Evolutionary conservation across 805 yeast genomes (phyloP), one percentile per base, ranked within the genome.

Genomic region (Nakazawaea ambrosiae): DNA sequence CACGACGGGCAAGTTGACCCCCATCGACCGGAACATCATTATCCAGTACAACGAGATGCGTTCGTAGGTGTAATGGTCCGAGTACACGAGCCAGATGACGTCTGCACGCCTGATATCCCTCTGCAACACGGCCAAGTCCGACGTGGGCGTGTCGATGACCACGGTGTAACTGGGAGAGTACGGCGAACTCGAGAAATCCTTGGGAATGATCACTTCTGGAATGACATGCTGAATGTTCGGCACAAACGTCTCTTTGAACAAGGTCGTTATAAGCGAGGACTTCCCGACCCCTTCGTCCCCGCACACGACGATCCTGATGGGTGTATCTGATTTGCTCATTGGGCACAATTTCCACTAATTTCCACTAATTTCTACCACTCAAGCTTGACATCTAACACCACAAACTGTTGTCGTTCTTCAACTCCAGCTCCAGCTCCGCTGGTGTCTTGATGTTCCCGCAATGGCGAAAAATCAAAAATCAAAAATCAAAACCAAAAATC

Each of bases 241-340:
- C 0, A 84, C 81, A 54, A 77, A 88, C 19, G 77, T 72, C 48
- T 85, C 96, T 55, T 88, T 90, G 23, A 87, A 80, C 18, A 92
- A 65, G 0, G 95, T 69, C 0, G 92, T 78, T 17, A 90, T 76
- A 34, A 92, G 62, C 20, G 87, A 76, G 4, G 89, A 78, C 51
- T 86, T 86, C 1, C 95, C 95, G 3, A 86, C 95, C 18, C 86
- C 83, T 43, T 85, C 94, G 60, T 92, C 98, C 9, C 98, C 98
- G 57, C 97, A 88, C 0, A 92, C 80, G 1, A 87, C 95, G 1
- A 92, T 81, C 40, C 95, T 62, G 22, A 90, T 76, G 1, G 75
- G 69, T 37, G 75, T 78, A 55, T 51, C 50, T 7, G 10, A 8
- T 8, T 27, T 27, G 12, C 16, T 27, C 14, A n/a, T 27, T 23